Percentiles rank a stretch among this genome's conserved stretches.
Conservation (phyloP, 148 eudicot species). For the Fagopyrum esculentum region DNA sequence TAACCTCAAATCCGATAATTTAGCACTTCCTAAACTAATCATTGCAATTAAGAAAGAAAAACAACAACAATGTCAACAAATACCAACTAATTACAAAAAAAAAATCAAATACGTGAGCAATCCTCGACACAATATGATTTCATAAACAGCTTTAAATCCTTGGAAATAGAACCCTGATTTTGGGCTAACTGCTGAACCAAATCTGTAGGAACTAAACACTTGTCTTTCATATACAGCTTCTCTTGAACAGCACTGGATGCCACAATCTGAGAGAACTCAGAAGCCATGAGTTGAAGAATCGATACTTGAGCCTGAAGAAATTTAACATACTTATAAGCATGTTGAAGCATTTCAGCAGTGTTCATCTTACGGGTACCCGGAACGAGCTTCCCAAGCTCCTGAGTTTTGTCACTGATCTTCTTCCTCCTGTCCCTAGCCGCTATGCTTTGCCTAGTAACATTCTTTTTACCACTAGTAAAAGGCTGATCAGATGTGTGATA, state of each 20-base stretch:
- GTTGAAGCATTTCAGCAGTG: conserved; percentile 76
- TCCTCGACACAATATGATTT: background rate
- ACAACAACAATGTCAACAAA: conserved; percentile 12
- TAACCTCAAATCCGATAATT: too few species aligned
- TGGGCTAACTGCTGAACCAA: background rate
- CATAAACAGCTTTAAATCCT: conserved; percentile 5
- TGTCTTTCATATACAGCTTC: conserved; percentile 50
- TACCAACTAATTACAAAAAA: background rate
- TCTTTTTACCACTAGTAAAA: background rate
- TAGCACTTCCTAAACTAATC: too few species aligned
- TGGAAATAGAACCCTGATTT: background rate
- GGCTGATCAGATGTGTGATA: background rate
- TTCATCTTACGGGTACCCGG: conserved; percentile 71
- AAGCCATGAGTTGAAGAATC: conserved; percentile 32
- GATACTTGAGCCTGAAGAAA: conserved; percentile 65
- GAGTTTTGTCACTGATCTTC: conserved; percentile 70
- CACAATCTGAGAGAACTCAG: conserved; percentile 24
- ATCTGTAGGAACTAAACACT: conserved; percentile 49
- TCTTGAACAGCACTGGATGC: conserved; percentile 50
- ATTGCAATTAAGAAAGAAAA: background rate
- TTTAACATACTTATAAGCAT: conserved; percentile 57
- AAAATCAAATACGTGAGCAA: background rate
- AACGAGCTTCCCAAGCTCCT: conserved; percentile 67
- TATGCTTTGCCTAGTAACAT: conserved; percentile 32
- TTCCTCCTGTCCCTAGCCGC: conserved; percentile 75